phyloP scores from a whole-genome alignment of 805 yeast species.

The Priceomyces castillae region DNA sequence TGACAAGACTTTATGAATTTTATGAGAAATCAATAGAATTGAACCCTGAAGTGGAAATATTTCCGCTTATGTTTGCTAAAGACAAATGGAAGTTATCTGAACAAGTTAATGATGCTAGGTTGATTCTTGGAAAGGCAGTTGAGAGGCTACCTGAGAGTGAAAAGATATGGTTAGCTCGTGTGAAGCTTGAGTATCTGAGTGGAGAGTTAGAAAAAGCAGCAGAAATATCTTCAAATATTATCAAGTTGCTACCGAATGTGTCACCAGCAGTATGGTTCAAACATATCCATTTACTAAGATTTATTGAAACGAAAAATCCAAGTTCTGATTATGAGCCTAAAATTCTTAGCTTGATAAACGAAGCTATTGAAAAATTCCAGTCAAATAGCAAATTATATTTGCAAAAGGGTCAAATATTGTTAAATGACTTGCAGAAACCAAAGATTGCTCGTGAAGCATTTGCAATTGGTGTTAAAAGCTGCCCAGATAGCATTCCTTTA shows the following conservation, averaged over 20 bases:
- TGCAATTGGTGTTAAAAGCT: constrained; percentile 45
- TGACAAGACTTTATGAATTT: constrained; percentile 20
- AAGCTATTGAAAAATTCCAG: constrained; percentile 51
- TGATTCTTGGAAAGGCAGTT: constrained; percentile 50
- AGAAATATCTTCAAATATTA: constrained; percentile 20
- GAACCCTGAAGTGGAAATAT: constrained; percentile 48
- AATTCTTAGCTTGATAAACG: constrained; percentile 29
- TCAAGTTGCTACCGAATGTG: constrained; percentile 12
- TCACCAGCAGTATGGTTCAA: constrained; percentile 61
- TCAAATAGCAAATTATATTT: constrained; percentile 51
- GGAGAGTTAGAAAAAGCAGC: constrained; percentile 42
- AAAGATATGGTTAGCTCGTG: constrained; percentile 68
- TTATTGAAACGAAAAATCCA: constrained; percentile 6
- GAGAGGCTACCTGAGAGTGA: constrained; percentile 44
- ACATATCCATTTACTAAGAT: constrained; percentile 31
- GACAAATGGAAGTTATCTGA: constrained; percentile 54
- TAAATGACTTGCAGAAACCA: constrained; percentile 24
- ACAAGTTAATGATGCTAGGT: constrained; percentile 51
- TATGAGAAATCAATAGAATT: constrained; percentile 54
- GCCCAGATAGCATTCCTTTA: constrained; percentile 44
- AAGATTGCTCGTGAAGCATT: constrained; percentile 47
- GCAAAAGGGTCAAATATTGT: constrained; percentile 59
- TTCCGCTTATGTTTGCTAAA: constrained; percentile 70
- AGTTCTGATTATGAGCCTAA: constrained; percentile 1
- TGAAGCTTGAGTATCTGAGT: constrained; percentile 56